Conservation (phyloP, 352 stramenopile species). For the Phytophthora sojae region DNA sequence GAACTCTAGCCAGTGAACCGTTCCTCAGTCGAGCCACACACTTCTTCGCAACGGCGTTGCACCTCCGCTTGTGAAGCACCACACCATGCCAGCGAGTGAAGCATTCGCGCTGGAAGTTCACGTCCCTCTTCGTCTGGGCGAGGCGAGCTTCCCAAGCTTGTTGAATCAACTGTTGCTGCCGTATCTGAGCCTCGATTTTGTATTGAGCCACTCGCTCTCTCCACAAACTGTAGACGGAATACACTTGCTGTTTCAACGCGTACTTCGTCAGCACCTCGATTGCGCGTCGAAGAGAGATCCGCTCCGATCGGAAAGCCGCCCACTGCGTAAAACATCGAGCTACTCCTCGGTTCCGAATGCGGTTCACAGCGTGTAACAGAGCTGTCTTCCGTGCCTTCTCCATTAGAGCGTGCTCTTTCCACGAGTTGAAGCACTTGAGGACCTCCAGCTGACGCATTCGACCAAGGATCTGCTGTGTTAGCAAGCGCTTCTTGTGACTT, state of each 20-base stretch:
- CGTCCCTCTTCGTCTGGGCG: constrained; percentile 27
- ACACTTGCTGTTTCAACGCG: constrained; percentile 23
- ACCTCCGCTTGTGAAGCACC: constrained; percentile 5
- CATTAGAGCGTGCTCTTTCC: constrained; percentile 35
- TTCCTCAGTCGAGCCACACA: constrained; percentile 37
- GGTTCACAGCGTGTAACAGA: constrained; percentile 36
- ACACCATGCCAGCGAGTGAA: constrained; percentile 37
- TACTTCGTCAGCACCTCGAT: constrained; percentile 18
- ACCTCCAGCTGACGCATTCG: constrained; percentile 48
- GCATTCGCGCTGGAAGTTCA: constrained; percentile 30
- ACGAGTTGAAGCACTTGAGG: constrained; percentile 61
- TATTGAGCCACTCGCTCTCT: constrained; percentile 22
- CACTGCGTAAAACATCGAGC: constrained; percentile 45
- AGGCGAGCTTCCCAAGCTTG: constrained; percentile 35
- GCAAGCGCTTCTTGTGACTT: constrained; percentile 13
- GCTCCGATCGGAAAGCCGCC: constrained; percentile 19
- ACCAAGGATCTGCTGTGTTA: constrained; percentile 25
- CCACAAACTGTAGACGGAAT: constrained; percentile 19
- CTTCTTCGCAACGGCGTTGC: constrained; percentile 19
- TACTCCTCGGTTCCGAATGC: constrained; percentile 45
- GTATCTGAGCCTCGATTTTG: constrained; percentile 18
- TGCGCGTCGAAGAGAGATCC: constrained; percentile 11
- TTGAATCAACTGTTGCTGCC: constrained; percentile 33
- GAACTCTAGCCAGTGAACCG: constrained; percentile 14
- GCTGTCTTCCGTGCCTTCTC: constrained; percentile 32